These are phyloP conservation scores for Pseudohyphozyma bogoriensis DNA, from an alignment of 768 basidiomycete species.

Conservation along the genomic window DNA sequence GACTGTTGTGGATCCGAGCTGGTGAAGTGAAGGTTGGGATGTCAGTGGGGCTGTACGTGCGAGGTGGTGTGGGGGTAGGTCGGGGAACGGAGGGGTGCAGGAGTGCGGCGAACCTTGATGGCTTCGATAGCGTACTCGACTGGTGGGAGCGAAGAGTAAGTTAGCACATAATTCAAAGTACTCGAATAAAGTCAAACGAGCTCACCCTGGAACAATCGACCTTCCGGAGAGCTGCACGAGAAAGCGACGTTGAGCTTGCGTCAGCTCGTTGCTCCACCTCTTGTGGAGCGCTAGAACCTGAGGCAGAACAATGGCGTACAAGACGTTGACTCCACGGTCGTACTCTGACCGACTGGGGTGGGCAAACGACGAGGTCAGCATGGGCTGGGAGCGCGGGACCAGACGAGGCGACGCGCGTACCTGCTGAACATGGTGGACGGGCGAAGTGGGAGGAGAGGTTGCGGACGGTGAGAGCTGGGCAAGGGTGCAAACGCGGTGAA, in stretches of 20 bases:
- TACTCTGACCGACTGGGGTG: conserved; percentile 25
- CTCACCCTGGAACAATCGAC: conserved; percentile 93
- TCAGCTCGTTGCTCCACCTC: conserved; percentile 49
- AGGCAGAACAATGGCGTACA: neutral
- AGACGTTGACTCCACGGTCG: conserved; percentile 23
- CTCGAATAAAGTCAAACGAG: too few species aligned
- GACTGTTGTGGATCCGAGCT: conserved; percentile 97
- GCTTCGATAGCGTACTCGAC: conserved; percentile 99
- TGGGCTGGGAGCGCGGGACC: neutral
- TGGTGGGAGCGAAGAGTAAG: conserved; percentile 36
- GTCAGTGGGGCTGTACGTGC: neutral
- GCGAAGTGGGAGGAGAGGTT: neutral
- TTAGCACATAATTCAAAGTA: too few species aligned
- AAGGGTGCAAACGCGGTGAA: neutral
- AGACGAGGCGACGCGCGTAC: neutral
- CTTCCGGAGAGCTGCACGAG: conserved; percentile 76
- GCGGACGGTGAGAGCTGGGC: neutral
- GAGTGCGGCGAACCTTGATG: conserved; percentile 71
- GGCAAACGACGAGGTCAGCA: neutral
- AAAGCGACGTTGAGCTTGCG: neutral
- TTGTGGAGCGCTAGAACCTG: neutral
- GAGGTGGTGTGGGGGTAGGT: neutral
- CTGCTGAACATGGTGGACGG: conserved; percentile 21
- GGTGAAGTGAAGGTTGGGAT: neutral
- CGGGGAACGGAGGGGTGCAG: too few species aligned